phyloP scores from a whole-genome alignment of 306 rosid genomes.

The Benincasa hispida region DNA sequence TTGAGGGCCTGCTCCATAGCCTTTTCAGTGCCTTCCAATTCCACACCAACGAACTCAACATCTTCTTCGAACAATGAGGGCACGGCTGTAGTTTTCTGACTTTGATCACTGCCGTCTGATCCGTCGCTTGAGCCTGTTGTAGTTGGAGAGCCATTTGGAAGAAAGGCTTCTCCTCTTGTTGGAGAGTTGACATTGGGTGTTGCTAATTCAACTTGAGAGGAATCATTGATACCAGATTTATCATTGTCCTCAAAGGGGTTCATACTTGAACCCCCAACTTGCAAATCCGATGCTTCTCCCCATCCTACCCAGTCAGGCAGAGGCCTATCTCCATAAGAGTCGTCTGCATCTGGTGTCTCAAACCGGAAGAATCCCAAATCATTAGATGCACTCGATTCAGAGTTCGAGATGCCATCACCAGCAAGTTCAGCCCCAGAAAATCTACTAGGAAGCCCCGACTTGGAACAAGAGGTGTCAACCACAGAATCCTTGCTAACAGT shows the following conservation, averaged over 20 bases:
- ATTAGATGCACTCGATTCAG: conserved; percentile 27
- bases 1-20: conserved; percentile 98
- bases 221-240: conserved; percentile 22
- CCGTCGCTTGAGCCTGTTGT: conserved; percentile 32
- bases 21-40: conserved; percentile 81
- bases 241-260: conserved; percentile 75
- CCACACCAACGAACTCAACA: conserved; percentile 94
- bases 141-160: conserved; percentile 56
- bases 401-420: conserved; percentile 33
- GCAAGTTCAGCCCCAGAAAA: conserved; percentile 29
- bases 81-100: conserved; percentile 37
- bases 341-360: conserved; percentile 62
- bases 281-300: conserved; percentile 66
- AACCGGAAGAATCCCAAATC: conserved; percentile 79
- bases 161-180: conserved; percentile 27
- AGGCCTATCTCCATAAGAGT: conserved; percentile 59
- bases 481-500: conserved; percentile 37
- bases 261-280: conserved; percentile 47
- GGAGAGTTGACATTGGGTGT: conserved; percentile 29
- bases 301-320: conserved; percentile 92
- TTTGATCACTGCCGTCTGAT: conserved; percentile 24
- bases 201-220: conserved; percentile 28
- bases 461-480: conserved; percentile 49
- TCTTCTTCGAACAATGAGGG: conserved; percentile 92
- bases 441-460: conserved; percentile 32